Evolutionary conservation across 2,329 filamentous ascomycete genomes (phyloP), one percentile per base, ranked within the genome.

Genomic region (Sphaerulina musiva): DNA sequence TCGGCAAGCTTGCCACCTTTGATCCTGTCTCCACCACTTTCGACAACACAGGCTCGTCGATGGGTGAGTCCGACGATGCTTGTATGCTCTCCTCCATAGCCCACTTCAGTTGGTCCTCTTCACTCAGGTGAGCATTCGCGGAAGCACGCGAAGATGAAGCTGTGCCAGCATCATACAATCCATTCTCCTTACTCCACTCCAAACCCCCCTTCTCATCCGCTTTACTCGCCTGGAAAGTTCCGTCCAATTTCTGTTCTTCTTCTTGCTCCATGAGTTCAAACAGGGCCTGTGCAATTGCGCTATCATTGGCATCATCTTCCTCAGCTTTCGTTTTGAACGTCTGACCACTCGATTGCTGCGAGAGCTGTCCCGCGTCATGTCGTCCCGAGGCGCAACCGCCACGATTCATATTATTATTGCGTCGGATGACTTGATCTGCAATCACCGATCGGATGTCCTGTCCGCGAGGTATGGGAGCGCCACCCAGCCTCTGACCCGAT

Each of bases 191-290:
- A 44, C 63, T 67, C 71, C 70, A 73, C 1, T 60, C 64, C 7
- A 72, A 60, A 5, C 70, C 69, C 23, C 60, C 72, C 14, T 78
- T 78, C 9, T 26, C 32, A 6, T 74, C 74, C 12, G 82, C 80
- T 52, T 76, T 81, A 0, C 80, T 74, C 20, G 9, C 29, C 64
- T 83, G 77, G 54, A 74, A 76, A 51, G 73, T 70, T n/a, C 82
- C 80, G 59, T 82, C 59, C 61, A 74, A 61, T 58, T 72, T 73
- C 46, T 66, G 63, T 60, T 75, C 71, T 59, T 83, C 80, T 58
- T 95, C 90, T 67, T 95, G 84, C 66, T 95, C 86, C 26, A 93
- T 85, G 14, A 95, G 76, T 64, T 96, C 91, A 74, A 88, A 90
- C 32, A 95, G 76, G 0, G 90, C 90, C 65, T 91, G 83, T 50